Percentiles rank a stretch among this genome's conserved stretches.
phyloP scores from a whole-genome alignment of 2,329 filamentous ascomycete genomes.

The Colletotrichum tamarilloi region DNA sequence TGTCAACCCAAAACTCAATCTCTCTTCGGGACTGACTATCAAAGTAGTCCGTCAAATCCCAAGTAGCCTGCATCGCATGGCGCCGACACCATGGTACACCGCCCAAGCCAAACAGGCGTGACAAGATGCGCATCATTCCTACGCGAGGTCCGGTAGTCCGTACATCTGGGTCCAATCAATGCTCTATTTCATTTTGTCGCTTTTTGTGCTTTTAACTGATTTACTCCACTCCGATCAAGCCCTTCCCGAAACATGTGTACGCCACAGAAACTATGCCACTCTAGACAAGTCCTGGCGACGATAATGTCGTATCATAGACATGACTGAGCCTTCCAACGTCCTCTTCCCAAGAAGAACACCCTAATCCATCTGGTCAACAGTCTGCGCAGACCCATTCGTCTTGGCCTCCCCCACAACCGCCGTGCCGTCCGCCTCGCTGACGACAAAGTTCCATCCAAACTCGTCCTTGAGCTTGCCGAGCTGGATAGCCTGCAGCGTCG shows the following conservation, averaged over 20 bases:
- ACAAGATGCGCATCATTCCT: background rate
- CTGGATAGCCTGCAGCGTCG: constrained; percentile 86
- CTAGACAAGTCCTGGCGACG: background rate
- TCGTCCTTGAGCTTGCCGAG: constrained; percentile 80
- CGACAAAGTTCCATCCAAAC: constrained; percentile 75
- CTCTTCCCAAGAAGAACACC: background rate
- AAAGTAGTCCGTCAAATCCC: background rate
- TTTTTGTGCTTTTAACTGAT: constrained; percentile 6
- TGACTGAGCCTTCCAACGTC: background rate
- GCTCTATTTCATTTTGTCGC: background rate
- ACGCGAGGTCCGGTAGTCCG: background rate
- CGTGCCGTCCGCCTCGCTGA: constrained; percentile 57
- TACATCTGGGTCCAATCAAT: background rate
- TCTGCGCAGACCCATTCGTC: constrained; percentile 37
- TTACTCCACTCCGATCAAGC: background rate
- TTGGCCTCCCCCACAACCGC: constrained; percentile 48
- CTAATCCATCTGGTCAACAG: constrained; percentile 48
- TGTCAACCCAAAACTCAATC: background rate
- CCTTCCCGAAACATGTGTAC: background rate
- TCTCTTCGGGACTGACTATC: background rate
- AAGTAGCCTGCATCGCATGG: background rate
- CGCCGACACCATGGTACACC: background rate
- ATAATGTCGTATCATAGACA: background rate
- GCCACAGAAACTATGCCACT: background rate
- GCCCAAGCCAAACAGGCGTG: background rate